A percentile compares a stretch with the other conserved stretches of the same genome.
Evolutionary conservation across 805 yeast species (phyloP).

Genomic region (Candida multigemmis): DNA sequence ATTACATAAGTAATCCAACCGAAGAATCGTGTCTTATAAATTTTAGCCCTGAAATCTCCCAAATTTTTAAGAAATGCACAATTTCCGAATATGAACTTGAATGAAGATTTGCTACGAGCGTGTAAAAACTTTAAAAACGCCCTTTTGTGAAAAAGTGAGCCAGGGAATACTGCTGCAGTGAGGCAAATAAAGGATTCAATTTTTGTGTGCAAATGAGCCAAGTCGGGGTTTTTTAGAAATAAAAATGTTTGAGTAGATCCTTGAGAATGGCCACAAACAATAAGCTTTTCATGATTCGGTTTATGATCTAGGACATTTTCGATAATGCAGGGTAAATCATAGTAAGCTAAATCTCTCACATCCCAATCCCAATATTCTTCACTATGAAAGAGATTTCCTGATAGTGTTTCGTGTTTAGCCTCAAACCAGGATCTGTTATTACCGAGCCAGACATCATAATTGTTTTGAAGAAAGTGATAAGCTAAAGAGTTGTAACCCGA

Average conservation of each 20-base stretch:
- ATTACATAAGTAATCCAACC: conserved; percentile 65
- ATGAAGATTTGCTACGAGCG: conserved; percentile 33
- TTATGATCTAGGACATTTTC: conserved; percentile 43
- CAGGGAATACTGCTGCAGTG: conserved; percentile 91
- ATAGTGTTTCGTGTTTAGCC: conserved; percentile 43
- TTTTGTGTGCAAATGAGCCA: conserved; percentile 34
- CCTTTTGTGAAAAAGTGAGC: conserved; percentile 57
- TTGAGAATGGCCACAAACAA: conserved; percentile 80
- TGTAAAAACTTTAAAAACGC: conserved; percentile 55
- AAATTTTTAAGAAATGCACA: conserved; percentile 73
- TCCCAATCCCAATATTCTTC: conserved; percentile 89
- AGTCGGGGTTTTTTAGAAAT: conserved; percentile 41
- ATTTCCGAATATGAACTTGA: conserved; percentile 57
- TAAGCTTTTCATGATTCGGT: conserved; percentile 36
- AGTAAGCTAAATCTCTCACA: conserved; percentile 68
- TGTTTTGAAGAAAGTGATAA: conserved; percentile 38
- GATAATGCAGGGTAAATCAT: conserved; percentile 69
- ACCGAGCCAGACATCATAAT: conserved; percentile 88
- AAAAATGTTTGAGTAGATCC: conserved; percentile 84
- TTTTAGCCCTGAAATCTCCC: conserved; percentile 44
- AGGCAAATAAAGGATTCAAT: conserved; percentile 65
- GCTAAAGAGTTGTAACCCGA: conserved; percentile 78
- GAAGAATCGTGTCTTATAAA: conserved; percentile 35
- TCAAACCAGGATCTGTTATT: conserved; percentile 83
- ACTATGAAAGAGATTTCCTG: conserved; percentile 29